Base-by-base conservation (phyloP, 2,329 filamentous ascomycete genomes). In the Truncatella angustata region DNA sequence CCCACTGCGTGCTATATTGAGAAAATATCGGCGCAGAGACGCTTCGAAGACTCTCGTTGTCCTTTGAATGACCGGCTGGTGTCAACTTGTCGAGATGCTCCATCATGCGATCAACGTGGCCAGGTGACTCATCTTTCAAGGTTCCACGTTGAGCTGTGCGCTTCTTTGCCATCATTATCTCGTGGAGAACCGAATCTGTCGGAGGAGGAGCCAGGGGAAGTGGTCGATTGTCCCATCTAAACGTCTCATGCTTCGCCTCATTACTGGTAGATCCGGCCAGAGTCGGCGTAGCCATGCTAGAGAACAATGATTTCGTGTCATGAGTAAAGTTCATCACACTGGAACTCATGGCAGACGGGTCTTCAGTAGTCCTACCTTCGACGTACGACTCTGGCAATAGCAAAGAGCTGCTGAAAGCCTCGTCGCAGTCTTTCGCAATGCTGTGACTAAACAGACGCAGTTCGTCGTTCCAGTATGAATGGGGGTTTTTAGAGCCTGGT, bases 341-440 rank as follows among this genome's bases (percentile, higher is more conserved):
- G 9, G 49, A 44, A 1, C 46, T 52, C 28, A 55, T 32, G 12
- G 34, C 32, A 23, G 60, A 49, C 2, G 53, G 53, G 12, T 54
- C 55, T 10, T 54, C 49, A 23, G 54, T 34, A 12, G 49, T 34
- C 16, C 56, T 48, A 36, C 42, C 52, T 2, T 44, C 40, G 11
- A 58, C 18, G 32, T 53, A 55, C 16, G 60, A 55, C 4, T 63
- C 52, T 5, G 52, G 49, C 32, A 46, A 55, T 16, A 80, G 69
- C 10, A 82, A 59, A 9, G 77, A 79, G 60, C 87, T 85, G 64
- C 90, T 92, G 73, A 97, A 97, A 1, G 92, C 92, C 63, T 94
- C 90, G 63, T 97, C 92, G 63, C 92, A 95, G 53, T 94, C 90
- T 68, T 91, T 90, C 46, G 91, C 90, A 55, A 97, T 85, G 61